A percentile compares a stretch with the other conserved stretches of the same genome.
Evolutionary conservation across 2,329 filamentous ascomycete genomes (phyloP).

Genomic region (Pestalotiopsis sp.): DNA sequence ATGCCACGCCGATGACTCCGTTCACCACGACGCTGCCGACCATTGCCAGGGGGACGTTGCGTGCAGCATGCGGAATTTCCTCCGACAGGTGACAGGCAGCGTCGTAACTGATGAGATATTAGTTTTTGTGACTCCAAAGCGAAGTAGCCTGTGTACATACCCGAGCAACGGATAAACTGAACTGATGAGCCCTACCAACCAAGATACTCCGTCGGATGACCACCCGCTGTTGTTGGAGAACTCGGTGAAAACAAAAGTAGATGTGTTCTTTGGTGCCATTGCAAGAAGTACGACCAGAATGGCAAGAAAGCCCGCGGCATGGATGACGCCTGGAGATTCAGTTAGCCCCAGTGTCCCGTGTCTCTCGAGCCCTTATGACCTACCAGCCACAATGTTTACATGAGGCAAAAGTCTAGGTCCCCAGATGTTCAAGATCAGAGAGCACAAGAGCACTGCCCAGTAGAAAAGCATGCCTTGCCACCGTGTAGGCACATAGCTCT

Average conservation of each 20-base stretch:
- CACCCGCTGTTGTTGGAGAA: constrained; percentile 35
- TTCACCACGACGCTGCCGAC: constrained; percentile 40
- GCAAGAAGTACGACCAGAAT: constrained; percentile 31
- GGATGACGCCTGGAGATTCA: constrained; percentile 25
- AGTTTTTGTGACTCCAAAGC: background rate
- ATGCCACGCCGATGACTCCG: constrained; percentile 46
- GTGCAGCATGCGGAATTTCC: constrained; percentile 33
- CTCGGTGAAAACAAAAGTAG: constrained; percentile 33
- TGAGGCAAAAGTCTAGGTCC: constrained; percentile 38
- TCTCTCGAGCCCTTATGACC: background rate
- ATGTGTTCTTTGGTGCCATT: constrained; percentile 32
- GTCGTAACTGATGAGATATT: constrained; percentile 27
- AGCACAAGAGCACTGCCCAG: constrained; percentile 43
- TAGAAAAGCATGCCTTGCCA: constrained; percentile 52
- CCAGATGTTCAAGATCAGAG: constrained; percentile 42
- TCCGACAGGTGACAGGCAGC: constrained; percentile 36
- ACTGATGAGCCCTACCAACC: constrained; percentile 34
- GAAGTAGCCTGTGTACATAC: constrained; percentile 20
- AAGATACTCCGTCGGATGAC: constrained; percentile 32
- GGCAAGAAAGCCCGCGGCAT: constrained; percentile 28
- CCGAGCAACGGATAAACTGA: constrained; percentile 36
- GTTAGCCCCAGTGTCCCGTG: background rate
- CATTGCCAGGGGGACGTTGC: constrained; percentile 37
- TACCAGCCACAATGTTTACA: constrained; percentile 30
- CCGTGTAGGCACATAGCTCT: constrained; percentile 39